phyloP scores from a whole-genome alignment of 2,329 filamentous ascomycete species.

The Botryotinia convoluta region DNA sequence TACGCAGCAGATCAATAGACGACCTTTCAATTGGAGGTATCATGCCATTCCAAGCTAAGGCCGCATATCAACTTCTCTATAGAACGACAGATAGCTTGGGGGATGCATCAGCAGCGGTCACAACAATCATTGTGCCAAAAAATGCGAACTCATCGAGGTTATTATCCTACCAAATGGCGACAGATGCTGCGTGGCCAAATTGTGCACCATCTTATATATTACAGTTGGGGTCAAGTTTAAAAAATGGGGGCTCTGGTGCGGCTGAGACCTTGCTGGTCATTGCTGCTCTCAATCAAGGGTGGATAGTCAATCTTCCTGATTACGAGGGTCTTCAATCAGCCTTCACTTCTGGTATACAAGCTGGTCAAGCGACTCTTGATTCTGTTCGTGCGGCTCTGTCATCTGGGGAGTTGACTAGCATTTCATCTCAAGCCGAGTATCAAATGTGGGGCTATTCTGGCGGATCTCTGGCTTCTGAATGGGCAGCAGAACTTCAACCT shows the following conservation, averaged over 20 bases:
- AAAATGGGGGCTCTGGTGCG: constrained; percentile 38
- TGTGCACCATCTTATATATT: constrained; percentile 41
- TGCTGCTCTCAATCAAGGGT: constrained; percentile 22
- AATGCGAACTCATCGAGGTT: constrained; percentile 26
- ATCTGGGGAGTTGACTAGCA: not conserved
- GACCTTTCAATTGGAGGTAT: constrained; percentile 35
- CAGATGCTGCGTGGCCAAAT: constrained; percentile 43
- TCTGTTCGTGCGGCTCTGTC: constrained; percentile 27
- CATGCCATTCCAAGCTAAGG: constrained; percentile 25
- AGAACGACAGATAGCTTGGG: constrained; percentile 41
- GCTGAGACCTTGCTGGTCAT: constrained; percentile 24
- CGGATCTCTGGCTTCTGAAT: constrained; percentile 51
- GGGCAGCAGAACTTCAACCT: constrained; percentile 51
- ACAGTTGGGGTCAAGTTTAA: not conserved
- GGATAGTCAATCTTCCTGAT: constrained; percentile 28
- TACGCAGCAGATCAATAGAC: constrained; percentile 30
- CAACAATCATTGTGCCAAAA: constrained; percentile 42
- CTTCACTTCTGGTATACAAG: constrained; percentile 22
- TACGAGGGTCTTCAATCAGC: constrained; percentile 27
- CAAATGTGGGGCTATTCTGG: constrained; percentile 56
- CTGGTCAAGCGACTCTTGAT: constrained; percentile 28
- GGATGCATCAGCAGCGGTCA: constrained; percentile 41
- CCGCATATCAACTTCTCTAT: constrained; percentile 42
- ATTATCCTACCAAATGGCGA: constrained; percentile 45
- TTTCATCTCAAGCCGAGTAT: constrained; percentile 4